Base-by-base conservation (phyloP, 2,329 filamentous ascomycete genomes). In the Zasmidium angulare region DNA sequence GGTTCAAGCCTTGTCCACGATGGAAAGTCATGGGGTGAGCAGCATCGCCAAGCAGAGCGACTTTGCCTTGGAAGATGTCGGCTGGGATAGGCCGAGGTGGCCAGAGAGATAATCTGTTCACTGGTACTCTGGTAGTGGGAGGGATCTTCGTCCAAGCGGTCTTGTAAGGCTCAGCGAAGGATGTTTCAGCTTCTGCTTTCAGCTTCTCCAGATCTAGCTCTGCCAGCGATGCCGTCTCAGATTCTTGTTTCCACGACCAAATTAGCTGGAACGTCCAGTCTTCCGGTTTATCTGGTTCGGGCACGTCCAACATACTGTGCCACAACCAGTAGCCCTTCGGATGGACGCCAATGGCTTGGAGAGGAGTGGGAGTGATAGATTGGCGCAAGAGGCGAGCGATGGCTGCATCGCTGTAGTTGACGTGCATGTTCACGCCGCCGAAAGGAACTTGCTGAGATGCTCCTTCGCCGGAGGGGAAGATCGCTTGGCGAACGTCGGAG, bases 21-120 rank as follows among this genome's bases (percentile, higher is more conserved):
- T 62, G 54, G 40, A 62, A 59, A 0, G 54, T 51, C 60, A 62
- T 62, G 9, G 56, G 31, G 22, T 62, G 60, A 9, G 53, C 54
- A 17, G 60, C 60, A 26, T 62, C 60, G 17, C 60, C 57, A 0
- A 58, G 10, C 3, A 62, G 54, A 3, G 47, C 57, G 29, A 60
- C 46, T 46, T 26, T 55, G 4, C 50, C 56, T 23, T 48, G 26
- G 12, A 51, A 60, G 1, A 46, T 11, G 23, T 48, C n/a, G 3
- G 56, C 46, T 6, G 52, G 29, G 1, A 60, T 43, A 9, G 29
- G 23, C 4, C 24, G 11, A 11, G 60, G 60, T n/a, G 19, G 10
- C 54, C 50, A 62, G 20, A 57, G 36, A 2, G 56, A 51, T 46
- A 62, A 51, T 1, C 46, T 43, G 22, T 53, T 59, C 1, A 29